Base-by-base conservation (phyloP, 2,329 filamentous ascomycete genomes). In the Sclerotinia glacialis region DNA sequence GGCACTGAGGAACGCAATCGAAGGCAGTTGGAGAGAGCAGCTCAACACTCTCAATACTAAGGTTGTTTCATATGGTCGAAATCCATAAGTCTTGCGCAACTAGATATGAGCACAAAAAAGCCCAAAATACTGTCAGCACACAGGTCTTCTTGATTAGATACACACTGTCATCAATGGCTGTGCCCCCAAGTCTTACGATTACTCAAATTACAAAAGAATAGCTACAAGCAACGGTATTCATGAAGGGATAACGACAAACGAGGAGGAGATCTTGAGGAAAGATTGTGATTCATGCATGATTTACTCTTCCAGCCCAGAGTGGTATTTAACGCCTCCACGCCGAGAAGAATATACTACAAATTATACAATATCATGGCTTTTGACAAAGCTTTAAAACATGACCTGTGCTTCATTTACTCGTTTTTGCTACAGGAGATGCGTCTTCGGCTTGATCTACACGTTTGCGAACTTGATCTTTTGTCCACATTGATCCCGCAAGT, bases 401-500 rank as follows among this genome's bases (percentile, higher is more conserved):
- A 23, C 34, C 34, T 31, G 37, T 47, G 44, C 21, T 59, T 72
- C 59, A 72, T 12, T 54, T 69, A 18, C 55, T 52, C 11, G 70
- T 58, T 44, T 54, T 68, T 53, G 71, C 66, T 26, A 67, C 64
- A 34, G 71, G 69, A 31, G 71, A 71, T 47, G 70, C 65, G 37
- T 72, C 68, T 21, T 72, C 69, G 34, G 67, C 7, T 37, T 69
- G 58, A n/a, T 65, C 34, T n/a, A 52, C 12, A 64, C 67, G 68
- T 59, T 67, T 68, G 62, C 65, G 58, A 23, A 72, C 66, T 69
- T 72, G 67, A 67, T 76, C 71, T 64, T 70, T 72, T 44, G 73
- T 72, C 71, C 72, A 76, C 28, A 76, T 71, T 11, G 76, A 75
- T 49, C 73, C 77, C 4, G 79, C 72, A 64, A 77, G 71, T 9